Percentiles rank a stretch among this genome's conserved stretches.
phyloP scores from a whole-genome alignment of 257 asterid genomes.

The Parsonsia alboflavescens region DNA sequence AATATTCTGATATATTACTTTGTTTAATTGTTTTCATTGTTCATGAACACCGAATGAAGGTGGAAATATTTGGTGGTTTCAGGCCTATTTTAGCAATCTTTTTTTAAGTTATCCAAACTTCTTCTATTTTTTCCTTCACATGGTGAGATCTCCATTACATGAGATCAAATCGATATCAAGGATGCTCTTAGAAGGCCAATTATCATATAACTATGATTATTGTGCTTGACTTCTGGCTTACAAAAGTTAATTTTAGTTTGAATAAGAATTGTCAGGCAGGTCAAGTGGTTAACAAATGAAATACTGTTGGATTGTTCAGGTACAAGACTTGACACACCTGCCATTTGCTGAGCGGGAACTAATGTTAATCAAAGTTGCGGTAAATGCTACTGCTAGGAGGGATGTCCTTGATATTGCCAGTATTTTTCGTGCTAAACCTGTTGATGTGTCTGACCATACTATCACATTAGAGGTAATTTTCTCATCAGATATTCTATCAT shows the following conservation, averaged over 20 bases:
- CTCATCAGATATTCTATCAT: slow-evolving; percentile 8
- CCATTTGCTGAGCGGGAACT: slow-evolving; percentile 94
- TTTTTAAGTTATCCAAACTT: neutral
- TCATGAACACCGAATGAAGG: neutral
- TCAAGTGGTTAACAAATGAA: neutral
- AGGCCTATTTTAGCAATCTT: neutral
- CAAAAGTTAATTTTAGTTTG: neutral
- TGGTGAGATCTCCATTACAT: neutral
- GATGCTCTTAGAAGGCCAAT: neutral
- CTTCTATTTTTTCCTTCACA: neutral
- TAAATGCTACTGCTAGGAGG: slow-evolving; percentile 72
- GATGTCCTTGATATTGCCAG: slow-evolving; percentile 82
- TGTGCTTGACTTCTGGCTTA: too few species aligned
- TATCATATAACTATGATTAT: neutral
- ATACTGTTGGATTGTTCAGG: slow-evolving; percentile 36
- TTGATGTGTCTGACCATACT: slow-evolving; percentile 91
- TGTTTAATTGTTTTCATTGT: neutral
- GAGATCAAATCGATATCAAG: neutral
- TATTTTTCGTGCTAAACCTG: slow-evolving; percentile 87
- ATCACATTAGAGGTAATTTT: slow-evolving; percentile 63
- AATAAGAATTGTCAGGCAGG: neutral
- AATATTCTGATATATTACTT: neutral
- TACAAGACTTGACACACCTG: slow-evolving; percentile 61
- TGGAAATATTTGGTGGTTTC: neutral
- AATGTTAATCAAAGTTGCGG: slow-evolving; percentile 84